Conservation (phyloP, 345 rosid species). For the Eucalyptus fibrosa region DNA sequence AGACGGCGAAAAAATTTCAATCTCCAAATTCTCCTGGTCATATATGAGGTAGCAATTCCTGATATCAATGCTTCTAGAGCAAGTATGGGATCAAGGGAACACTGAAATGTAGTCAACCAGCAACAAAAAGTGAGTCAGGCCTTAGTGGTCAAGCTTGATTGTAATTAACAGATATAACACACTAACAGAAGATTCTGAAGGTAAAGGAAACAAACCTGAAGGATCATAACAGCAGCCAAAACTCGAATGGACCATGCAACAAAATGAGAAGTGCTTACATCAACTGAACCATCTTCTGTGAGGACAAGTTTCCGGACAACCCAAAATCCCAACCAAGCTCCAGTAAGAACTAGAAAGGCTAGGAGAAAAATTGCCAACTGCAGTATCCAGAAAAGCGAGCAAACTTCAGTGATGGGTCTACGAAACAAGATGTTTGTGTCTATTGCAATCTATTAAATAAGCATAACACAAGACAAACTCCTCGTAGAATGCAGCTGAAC, state of each 20-base stretch:
- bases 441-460: not conserved
- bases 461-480: not conserved
- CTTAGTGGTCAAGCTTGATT: not conserved
- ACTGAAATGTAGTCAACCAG: conserved; percentile 15
- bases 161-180: not conserved
- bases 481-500: not conserved
- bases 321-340: conserved; percentile 98
- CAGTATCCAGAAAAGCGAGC: not conserved
- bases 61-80: conserved; percentile 47
- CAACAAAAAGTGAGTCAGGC: not conserved
- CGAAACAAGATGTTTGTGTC: not conserved
- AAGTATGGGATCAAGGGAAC: conserved; percentile 76
- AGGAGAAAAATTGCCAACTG: conserved; percentile 69
- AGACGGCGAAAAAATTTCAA: conserved; percentile 30
- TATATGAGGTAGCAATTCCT: conserved; percentile 29
- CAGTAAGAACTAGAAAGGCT: conserved; percentile 59
- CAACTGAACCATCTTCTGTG: conserved; percentile 79
- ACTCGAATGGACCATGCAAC: conserved; percentile 79
- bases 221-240: conserved; percentile 51
- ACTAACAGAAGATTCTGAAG: not conserved
- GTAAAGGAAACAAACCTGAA: conserved; percentile 46
- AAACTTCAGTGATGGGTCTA: not conserved
- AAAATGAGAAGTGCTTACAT: conserved; percentile 52
- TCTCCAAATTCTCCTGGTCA: conserved; percentile 26
- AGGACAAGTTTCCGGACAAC: conserved; percentile 73